Evolutionary conservation across 495 filamentous ascomycete species (phyloP).

Genomic region (Penicillium flavigenum): DNA sequence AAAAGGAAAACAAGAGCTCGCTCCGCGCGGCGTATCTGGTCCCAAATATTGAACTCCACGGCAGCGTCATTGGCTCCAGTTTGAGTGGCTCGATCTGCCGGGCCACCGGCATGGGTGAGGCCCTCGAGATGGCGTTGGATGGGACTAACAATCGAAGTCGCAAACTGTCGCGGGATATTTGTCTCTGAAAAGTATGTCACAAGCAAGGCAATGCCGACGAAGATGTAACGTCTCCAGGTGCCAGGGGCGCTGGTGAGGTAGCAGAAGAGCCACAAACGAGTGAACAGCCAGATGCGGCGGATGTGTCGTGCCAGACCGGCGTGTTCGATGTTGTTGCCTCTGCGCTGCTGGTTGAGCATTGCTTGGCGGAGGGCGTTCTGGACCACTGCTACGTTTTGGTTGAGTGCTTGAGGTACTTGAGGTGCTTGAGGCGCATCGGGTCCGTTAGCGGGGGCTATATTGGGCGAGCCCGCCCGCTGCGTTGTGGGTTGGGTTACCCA

Average conservation of each 20-base stretch:
- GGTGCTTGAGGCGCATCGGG: constrained; percentile 30
- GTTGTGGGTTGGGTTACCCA: neutral
- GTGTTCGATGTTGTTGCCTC: constrained; percentile 42
- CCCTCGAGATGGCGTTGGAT: constrained; percentile 70
- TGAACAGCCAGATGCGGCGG: constrained; percentile 72
- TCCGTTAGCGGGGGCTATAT: constrained; percentile 33
- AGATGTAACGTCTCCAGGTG: constrained; percentile 66
- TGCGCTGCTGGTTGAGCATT: constrained; percentile 38
- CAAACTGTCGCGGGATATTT: constrained; percentile 57
- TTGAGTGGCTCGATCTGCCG: constrained; percentile 30
- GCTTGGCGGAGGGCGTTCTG: constrained; percentile 43
- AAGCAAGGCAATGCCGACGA: constrained; percentile 58
- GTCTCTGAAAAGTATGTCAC: constrained; percentile 65
- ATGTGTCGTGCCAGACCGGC: constrained; percentile 50
- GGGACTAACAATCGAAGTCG: constrained; percentile 57
- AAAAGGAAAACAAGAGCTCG: constrained; percentile 78
- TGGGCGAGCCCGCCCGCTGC: neutral
- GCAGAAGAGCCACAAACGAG: constrained; percentile 72
- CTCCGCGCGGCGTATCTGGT: constrained; percentile 63
- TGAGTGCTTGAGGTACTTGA: constrained; percentile 20
- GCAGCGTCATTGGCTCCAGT: constrained; percentile 10
- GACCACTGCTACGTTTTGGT: constrained; percentile 25
- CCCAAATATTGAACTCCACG: constrained; percentile 21
- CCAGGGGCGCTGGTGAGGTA: constrained; percentile 77
- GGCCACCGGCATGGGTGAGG: constrained; percentile 56